Base-by-base conservation (phyloP, 768 basidiomycete genomes). In the Psilocybe cyanescens region DNA sequence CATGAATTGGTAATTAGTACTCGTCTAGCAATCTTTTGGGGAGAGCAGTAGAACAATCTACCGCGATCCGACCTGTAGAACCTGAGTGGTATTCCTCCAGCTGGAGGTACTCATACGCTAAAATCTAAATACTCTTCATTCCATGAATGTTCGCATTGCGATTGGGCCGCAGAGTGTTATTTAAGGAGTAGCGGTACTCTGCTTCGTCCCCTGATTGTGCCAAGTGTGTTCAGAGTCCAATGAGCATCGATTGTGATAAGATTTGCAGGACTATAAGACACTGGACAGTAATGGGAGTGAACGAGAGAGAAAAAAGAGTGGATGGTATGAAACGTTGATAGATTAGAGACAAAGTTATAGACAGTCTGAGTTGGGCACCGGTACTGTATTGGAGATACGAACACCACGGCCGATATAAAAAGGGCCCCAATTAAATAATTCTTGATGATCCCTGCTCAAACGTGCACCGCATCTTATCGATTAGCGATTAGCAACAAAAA, bases 381-480 rank as follows among this genome's bases (percentile, higher is more conserved):
- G 24, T 46, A 60, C 46, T 48, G 39, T 46, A 57, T 57, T 58
- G 55, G 37, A 60, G 63, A 60, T 64, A 60, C 47, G 63, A 52
- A 47, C 55, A 48, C 55, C 59, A 58, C 39, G 59, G 57, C 46
- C 54, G 54, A 57, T 61, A 61, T 65, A 64, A 62, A 63, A 66
- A 58, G 44, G 41, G 44, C 16, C 52, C 49, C 31, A 31, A 50
- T 51, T 46, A 17, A 44, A 44, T 44, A 44, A 44, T 44, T 44
- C 41, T 51, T 41, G 55, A 49, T 48, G 55, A 49, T 48, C 28
- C 50, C 48, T 48, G 54, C 63, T 65, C 63, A 67, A 70, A 70
- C 69, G 66, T 70, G 69, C 65, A 52, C 60, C 52, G 48, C 61
- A 54, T 63, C 67, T 69, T 70, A 74, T 74, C 72, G 72, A 74